These are phyloP conservation scores for Trypanosoma platydactyli DNA, from an alignment of 208 protist genomes.

Conservation along the genomic window DNA sequence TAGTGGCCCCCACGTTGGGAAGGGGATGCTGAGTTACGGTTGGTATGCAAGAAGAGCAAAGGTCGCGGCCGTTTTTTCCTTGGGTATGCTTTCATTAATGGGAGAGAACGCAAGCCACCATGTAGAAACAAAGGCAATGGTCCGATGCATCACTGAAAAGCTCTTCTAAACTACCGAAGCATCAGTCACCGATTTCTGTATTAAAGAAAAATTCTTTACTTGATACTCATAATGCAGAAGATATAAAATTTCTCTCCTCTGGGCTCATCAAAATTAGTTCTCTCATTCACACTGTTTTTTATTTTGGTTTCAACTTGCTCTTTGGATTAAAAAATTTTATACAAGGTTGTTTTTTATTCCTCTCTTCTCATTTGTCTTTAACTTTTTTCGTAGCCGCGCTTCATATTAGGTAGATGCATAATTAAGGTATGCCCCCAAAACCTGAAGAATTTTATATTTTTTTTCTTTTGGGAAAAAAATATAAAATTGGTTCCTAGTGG, in stretches of 20 bases:
- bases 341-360: constrained; percentile 1
- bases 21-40: constrained; percentile 33
- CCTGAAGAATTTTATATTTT: no score
- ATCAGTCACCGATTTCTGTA: no score
- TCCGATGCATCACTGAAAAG: constrained; percentile 15
- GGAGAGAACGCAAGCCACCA: constrained; percentile 52
- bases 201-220: no score
- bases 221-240: no score
- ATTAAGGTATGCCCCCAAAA: background rate
- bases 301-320: constrained; percentile 16
- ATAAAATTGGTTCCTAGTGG: no score
- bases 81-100: constrained; percentile 63
- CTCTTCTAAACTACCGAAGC: constrained; percentile 11
- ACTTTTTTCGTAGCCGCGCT: background rate
- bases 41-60: constrained; percentile 62
- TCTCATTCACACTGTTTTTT: background rate
- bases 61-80: constrained; percentile 45
- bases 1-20: constrained; percentile 47
- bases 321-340: background rate
- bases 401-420: background rate
- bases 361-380: constrained; percentile 9
- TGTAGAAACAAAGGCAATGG: constrained; percentile 46
- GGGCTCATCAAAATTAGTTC: no score
- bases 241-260: no score
- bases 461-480: no score